Evolutionary conservation across 345 rosid genomes (phyloP).

Genomic region (Eucalyptus sideroxylon): DNA sequence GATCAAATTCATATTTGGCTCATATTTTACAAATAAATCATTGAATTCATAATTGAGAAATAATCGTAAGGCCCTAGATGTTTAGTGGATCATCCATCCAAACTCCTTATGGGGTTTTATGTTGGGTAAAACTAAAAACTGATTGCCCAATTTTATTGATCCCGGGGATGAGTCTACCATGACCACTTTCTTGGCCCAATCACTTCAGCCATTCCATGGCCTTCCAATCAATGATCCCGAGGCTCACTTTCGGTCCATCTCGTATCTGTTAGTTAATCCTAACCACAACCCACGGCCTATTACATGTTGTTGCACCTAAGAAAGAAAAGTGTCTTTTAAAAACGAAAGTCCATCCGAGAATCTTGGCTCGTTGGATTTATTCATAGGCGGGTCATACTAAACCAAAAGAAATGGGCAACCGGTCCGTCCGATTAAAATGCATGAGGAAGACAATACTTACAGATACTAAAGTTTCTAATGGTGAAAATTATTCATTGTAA

Average conservation of each 20-base stretch:
- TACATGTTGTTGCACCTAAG: background rate
- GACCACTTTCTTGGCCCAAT: background rate
- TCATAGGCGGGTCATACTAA: background rate
- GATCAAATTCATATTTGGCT: background rate
- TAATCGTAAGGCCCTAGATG: background rate
- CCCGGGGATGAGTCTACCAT: background rate
- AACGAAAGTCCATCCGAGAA: background rate
- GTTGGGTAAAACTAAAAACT: background rate
- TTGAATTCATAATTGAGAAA: too few species aligned
- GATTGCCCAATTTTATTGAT: background rate
- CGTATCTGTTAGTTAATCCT: background rate
- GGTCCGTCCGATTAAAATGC: background rate
- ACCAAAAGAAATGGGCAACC: background rate
- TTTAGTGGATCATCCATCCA: background rate
- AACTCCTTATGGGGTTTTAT: background rate
- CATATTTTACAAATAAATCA: too few species aligned
- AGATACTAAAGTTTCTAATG: background rate
- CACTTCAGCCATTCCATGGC: too few species aligned
- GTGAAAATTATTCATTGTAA: background rate
- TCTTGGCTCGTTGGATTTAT: background rate
- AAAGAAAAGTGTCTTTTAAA: background rate
- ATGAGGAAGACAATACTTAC: background rate
- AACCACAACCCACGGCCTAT: background rate
- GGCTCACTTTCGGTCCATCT: background rate
- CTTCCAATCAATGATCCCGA: too few species aligned